A percentile compares a stretch with the other conserved stretches of the same genome.
phyloP scores from a whole-genome alignment of 495 filamentous ascomycete genomes.

The Eremomyces bilateralis region DNA sequence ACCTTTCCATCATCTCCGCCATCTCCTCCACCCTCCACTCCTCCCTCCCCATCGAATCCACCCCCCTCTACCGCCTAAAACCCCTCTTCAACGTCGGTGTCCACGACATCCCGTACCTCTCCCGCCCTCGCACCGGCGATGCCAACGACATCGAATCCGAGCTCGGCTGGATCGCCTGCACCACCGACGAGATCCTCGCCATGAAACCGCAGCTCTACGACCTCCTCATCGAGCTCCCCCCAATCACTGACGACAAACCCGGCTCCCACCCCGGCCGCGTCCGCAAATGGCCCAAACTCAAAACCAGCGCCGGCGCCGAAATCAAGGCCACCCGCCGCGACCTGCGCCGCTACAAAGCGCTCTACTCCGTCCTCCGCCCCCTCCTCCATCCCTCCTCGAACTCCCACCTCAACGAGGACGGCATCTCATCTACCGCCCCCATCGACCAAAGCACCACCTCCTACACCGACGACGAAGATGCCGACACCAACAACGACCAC shows the following conservation, averaged over 20 bases:
- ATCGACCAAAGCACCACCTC: constrained; percentile 3
- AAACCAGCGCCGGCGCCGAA: constrained; percentile 27
- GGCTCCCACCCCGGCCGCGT: constrained; percentile 15
- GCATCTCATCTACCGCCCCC: constrained; percentile 3
- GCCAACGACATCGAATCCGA: constrained; percentile 19
- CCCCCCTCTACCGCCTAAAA: constrained; percentile 38
- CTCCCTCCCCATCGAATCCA: constrained; percentile 36
- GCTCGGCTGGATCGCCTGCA: constrained; percentile 76
- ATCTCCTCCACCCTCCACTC: constrained; percentile 42
- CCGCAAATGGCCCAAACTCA: constrained; percentile 56
- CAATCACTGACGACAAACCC: constrained; percentile 31
- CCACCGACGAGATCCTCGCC: constrained; percentile 74
- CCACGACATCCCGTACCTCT: constrained; percentile 69
- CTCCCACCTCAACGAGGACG: background rate
- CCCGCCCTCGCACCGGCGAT: constrained; percentile 15
- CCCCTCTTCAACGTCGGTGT: constrained; percentile 81
- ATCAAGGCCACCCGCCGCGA: constrained; percentile 88
- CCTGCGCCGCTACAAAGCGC: constrained; percentile 49
- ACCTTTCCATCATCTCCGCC: constrained; percentile 74
- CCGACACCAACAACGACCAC: constrained; percentile 8
- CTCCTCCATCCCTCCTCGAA: constrained; percentile 4
- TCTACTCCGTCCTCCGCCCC: constrained; percentile 40
- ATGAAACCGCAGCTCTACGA: constrained; percentile 77
- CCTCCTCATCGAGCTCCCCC: constrained; percentile 59
- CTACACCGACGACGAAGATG: constrained; percentile 11